Conservation (phyloP, 306 rosid species). For the Lathyrus oleraceus region DNA sequence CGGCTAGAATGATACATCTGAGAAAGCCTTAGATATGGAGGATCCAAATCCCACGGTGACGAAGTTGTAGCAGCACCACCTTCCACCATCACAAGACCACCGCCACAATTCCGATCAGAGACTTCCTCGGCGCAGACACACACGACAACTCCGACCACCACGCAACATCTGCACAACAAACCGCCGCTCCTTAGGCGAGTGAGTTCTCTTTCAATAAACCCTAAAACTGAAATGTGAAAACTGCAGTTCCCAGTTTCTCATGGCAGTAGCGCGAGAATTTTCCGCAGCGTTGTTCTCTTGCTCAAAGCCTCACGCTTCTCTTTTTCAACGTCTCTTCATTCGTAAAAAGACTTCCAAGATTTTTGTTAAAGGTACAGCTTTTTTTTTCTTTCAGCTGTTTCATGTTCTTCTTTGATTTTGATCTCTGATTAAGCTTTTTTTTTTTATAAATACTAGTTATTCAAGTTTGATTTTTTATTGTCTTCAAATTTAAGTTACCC, state of each 20-base stretch:
- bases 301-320: neutral
- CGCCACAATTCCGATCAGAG: too few relatives aligned
- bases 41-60: too few relatives aligned
- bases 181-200: neutral
- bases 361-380: conserved; percentile 32
- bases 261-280: conserved; percentile 8
- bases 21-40: too few relatives aligned
- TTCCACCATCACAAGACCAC: too few relatives aligned
- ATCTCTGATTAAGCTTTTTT: neutral
- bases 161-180: neutral
- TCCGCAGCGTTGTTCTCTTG: neutral
- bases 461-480: too few relatives aligned
- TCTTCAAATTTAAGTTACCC: too few relatives aligned
- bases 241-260: neutral
- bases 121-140: neutral
- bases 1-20: too few relatives aligned
- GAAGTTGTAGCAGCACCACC: too few relatives aligned
- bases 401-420: neutral
- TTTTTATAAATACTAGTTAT: too few relatives aligned
- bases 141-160: neutral
- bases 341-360: conserved; percentile 27
- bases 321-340: conserved; percentile 11
- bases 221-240: neutral
- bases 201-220: neutral
- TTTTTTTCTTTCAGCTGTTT: neutral